Evolutionary conservation across 805 yeast species (phyloP).

Genomic region (Trichomonascus vanleenenianus): DNA sequence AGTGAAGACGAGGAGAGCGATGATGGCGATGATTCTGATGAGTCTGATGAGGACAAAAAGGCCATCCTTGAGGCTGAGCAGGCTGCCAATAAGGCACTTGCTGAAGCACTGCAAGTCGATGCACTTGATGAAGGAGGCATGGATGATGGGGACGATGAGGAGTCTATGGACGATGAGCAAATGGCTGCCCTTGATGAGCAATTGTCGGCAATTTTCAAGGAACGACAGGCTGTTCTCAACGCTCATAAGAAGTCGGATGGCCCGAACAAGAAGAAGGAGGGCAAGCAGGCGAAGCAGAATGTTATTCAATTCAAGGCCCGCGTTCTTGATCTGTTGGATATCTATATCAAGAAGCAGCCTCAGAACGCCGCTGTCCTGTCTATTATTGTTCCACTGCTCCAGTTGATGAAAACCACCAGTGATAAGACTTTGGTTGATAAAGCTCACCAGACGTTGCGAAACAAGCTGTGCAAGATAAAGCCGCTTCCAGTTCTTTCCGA

Average conservation of each 20-base stretch:
- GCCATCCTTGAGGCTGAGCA: conserved; percentile 32
- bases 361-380: conserved; percentile 26
- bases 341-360: conserved; percentile 43
- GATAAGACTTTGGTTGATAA: conserved; percentile 66
- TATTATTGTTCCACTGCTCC: conserved; percentile 49
- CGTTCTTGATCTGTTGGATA: conserved; percentile 67
- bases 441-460: conserved; percentile 63
- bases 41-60: conserved; percentile 34
- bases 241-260: conserved; percentile 39
- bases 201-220: conserved; percentile 73
- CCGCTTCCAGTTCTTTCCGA: conserved; percentile 18
- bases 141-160: conserved; percentile 54
- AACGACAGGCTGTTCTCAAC: conserved; percentile 61
- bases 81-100: conserved; percentile 32
- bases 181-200: conserved; percentile 92
- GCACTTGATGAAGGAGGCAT: conserved; percentile 20
- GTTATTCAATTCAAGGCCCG: conserved; percentile 73
- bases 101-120: conserved; percentile 21
- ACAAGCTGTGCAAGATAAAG: conserved; percentile 46
- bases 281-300: conserved; percentile 69
- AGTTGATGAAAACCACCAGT: conserved; percentile 55
- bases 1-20: conserved; percentile 33
- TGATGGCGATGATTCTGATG: conserved; percentile 16
- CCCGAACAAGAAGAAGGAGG: conserved; percentile 46
- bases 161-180: conserved; percentile 91